Base-by-base conservation (phyloP, 495 filamentous ascomycete species). In the Xylaria grammica region DNA sequence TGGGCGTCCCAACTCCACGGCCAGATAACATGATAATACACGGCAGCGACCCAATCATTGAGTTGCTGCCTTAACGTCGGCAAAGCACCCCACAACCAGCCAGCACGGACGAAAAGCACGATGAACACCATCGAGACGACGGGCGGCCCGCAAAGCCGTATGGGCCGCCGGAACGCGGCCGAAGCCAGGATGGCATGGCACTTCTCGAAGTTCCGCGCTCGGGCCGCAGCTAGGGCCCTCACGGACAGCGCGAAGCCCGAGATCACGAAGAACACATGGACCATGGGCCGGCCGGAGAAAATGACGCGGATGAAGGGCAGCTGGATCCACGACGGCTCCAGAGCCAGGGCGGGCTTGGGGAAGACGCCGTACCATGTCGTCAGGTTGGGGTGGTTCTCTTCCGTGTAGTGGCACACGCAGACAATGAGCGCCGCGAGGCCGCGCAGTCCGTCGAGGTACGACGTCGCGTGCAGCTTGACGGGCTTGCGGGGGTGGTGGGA, bases 261-360 rank as follows among this genome's bases (percentile, higher is more conserved):
- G 46, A 91, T 86, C 60, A 90, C 85, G 75, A 90, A 91, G 79
- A 91, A 91, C 50, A 90, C 85, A 70, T 87, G 83, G 10, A 91
- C 89, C 88, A 90, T 89, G 52, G 89, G 86, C 54, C 86, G 84
- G 32, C 87, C 88, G 7, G 85, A 86, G 70, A 85, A 86, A 11
- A 90, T 66, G 60, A 91, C 75, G 52, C 88, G 84, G 4, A 90
- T 30, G 64, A 89, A 82, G 4, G 89, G 89, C 15, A 91, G 75
- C 73, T 91, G 89, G 53, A 87, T 77, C 52, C 83, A 73, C 13
- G 74, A 74, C n/a, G 75, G 72, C 6, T 65, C 42, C 1, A 65
- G 63, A 26, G 52, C 55, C n/a, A 19, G 4, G 20, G 30, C 46
- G 2, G 58, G 46, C 20, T 81, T 73, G 62, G 82, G 81, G 52